A percentile compares a stretch with the other conserved stretches of the same genome.
These are phyloP conservation scores for Platanus orientalis DNA, from an alignment of 164 flowering plant species.

Conservation along the genomic window DNA sequence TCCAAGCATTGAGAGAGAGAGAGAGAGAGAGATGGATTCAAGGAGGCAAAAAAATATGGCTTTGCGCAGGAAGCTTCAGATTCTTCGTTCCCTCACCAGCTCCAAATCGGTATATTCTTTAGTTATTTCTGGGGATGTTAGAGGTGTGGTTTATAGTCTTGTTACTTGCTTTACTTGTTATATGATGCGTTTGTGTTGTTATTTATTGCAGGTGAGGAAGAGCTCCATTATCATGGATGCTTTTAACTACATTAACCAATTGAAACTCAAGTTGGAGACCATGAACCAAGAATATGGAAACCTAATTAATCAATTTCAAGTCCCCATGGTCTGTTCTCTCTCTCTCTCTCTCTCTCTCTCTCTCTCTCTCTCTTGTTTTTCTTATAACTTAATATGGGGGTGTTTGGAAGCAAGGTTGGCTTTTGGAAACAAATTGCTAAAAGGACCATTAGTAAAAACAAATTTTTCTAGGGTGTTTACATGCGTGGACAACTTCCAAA, in stretches of 20 bases:
- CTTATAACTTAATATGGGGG: too few relatives aligned
- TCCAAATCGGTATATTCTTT: slow-evolving; percentile 36
- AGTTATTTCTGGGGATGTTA: background rate
- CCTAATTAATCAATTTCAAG: slow-evolving; percentile 25
- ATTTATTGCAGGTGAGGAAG: slow-evolving; percentile 32
- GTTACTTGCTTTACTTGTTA: background rate
- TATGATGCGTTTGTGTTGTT: background rate
- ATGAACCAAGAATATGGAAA: slow-evolving; percentile 29
- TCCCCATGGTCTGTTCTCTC: slow-evolving; percentile 12
- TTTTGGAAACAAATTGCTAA: too few relatives aligned
- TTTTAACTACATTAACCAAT: slow-evolving; percentile 31
- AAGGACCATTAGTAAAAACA: too few relatives aligned
- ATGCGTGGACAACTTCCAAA: too few relatives aligned
- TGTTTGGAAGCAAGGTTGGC: too few relatives aligned
- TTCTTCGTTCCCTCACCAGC: slow-evolving; percentile 25
- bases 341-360: slow-evolving; percentile 15
- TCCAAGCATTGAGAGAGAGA: background rate
- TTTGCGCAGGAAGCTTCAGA: slow-evolving; percentile 29
- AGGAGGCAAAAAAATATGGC: slow-evolving; percentile 25
- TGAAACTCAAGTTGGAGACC: slow-evolving; percentile 39
- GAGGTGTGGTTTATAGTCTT: too few relatives aligned
- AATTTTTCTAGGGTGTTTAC: too few relatives aligned
- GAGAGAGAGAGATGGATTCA: slow-evolving; percentile 20
- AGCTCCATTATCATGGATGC: slow-evolving; percentile 34
- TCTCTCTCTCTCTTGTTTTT: slow-evolving; percentile 1